Evolutionary conservation across 805 yeast genomes (phyloP).

Genomic region (Hanseniaspora valbyensis): DNA sequence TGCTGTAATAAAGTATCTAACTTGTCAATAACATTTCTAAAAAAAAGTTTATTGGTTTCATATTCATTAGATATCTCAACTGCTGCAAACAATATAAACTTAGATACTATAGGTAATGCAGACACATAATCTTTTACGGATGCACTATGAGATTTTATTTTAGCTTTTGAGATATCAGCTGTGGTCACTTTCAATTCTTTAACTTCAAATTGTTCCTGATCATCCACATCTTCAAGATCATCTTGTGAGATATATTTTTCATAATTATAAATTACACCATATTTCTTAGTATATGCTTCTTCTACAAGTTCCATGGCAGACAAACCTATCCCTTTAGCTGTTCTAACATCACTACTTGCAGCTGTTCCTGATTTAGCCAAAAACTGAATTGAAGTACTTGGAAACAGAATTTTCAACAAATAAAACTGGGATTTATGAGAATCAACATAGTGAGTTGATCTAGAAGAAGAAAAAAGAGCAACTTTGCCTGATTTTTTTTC

Average conservation of each 20-base stretch:
- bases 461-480: constrained; percentile 25
- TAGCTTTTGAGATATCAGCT: constrained; percentile 62
- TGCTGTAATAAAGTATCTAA: constrained; percentile 43
- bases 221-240: constrained; percentile 3
- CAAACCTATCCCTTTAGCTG: constrained; percentile 78
- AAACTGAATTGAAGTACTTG: constrained; percentile 72
- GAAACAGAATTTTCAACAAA: constrained; percentile 31
- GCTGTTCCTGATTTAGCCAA: constrained; percentile 91
- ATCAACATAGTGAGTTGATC: constrained; percentile 16
- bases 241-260: constrained; percentile 20
- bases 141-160: constrained; percentile 64
- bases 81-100: constrained; percentile 60
- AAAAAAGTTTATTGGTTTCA: constrained; percentile 56
- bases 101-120: constrained; percentile 55
- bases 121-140: constrained; percentile 53
- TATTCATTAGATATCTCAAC: constrained; percentile 53
- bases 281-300: constrained; percentile 37
- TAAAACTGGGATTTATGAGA: constrained; percentile 18
- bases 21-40: constrained; percentile 76
- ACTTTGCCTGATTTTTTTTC: constrained; percentile 30
- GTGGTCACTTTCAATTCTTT: constrained; percentile 49
- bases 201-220: constrained; percentile 28
- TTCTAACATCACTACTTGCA: constrained; percentile 93
- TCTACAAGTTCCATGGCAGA: constrained; percentile 87
- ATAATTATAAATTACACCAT: constrained; percentile 21